phyloP scores from a whole-genome alignment of 306 rosid species.

The Glycine latifolia region DNA sequence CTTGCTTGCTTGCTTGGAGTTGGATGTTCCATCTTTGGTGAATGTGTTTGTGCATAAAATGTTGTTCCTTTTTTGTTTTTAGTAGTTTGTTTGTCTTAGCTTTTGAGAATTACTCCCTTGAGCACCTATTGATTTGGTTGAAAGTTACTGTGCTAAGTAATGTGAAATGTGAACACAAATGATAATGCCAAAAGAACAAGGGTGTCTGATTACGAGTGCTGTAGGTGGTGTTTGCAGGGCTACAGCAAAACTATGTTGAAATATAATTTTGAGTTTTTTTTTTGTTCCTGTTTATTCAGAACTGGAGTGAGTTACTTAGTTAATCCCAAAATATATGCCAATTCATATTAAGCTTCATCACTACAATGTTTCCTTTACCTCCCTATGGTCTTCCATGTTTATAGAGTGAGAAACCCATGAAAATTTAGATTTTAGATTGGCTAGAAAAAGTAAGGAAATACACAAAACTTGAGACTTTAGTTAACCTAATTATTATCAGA shows the following conservation, averaged over 20 bases:
- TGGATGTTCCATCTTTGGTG: conserved; percentile 21
- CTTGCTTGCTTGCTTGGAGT: background rate
- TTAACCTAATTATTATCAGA: conserved; percentile 3
- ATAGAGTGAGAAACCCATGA: background rate
- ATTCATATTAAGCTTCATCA: conserved; percentile 1
- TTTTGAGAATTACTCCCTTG: conserved; percentile 4
- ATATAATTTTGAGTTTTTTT: conserved; percentile 34
- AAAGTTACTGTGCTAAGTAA: conserved; percentile 12
- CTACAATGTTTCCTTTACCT: background rate
- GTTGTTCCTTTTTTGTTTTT: conserved; percentile 6
- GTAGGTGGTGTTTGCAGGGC: conserved; percentile 12
- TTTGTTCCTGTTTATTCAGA: background rate
- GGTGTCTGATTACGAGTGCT: conserved; percentile 6
- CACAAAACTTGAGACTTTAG: background rate
- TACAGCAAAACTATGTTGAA: conserved; percentile 39
- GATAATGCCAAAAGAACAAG: background rate
- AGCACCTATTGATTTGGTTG: background rate
- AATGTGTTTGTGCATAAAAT: conserved; percentile 17
- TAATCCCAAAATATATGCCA: background rate
- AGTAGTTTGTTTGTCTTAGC: conserved; percentile 29
- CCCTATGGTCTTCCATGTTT: conserved; percentile 1
- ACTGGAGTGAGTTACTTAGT: background rate
- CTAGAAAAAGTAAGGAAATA: background rate
- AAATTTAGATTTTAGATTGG: conserved; percentile 16
- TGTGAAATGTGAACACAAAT: conserved; percentile 17